Base-by-base conservation (phyloP, 495 filamentous ascomycete species). In the Aspergillus sclerotioniger region DNA sequence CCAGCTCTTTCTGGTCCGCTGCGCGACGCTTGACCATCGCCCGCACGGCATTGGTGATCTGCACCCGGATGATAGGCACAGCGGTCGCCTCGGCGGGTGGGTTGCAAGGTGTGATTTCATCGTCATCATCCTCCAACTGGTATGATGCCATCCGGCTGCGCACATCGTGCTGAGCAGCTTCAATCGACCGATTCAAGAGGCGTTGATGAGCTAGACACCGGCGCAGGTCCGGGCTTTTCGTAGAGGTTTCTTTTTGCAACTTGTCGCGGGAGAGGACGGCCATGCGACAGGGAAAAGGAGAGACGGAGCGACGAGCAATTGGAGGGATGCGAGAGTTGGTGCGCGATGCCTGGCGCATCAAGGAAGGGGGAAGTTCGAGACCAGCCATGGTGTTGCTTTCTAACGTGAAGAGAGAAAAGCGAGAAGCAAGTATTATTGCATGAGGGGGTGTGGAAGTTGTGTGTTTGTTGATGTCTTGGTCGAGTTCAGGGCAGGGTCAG, bases 161-260 rank as follows among this genome's bases (percentile, higher is more conserved):
- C 44, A 65, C 57, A 20, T 62, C 66, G 3, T 52, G 44, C 19
- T 69, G 59, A 0, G 63, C 61, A 15, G 60, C 51, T 17, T 64
- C 21, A 25, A 66, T 54, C 1, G 66, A 69, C 5, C 57, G 61
- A 8, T 53, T 54, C 15, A 67, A 58, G 16, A 70, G 48, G 0
- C 57, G 44, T 19, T 64, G 60, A 52, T 70, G 67, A 47, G 58
- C 64, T 0, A 70, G 33, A 20, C 67, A 70, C 12, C 64, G 64
- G 10, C 67, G 67, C 8, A 70, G 58, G 39, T 70, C 60, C 12
- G 67, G 67, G 21, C 60, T 61, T 16, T 53, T 46, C 1, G 59
- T 48, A 9, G 62, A 28, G 3, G 56, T 12, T 45, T 70, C 62
- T 28, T 53, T 35, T 10, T 58, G 51, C 2, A 70, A 62, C 17